phyloP scores from a whole-genome alignment of 1,284 basidiomycete genomes.

The Ustilago tritici region DNA sequence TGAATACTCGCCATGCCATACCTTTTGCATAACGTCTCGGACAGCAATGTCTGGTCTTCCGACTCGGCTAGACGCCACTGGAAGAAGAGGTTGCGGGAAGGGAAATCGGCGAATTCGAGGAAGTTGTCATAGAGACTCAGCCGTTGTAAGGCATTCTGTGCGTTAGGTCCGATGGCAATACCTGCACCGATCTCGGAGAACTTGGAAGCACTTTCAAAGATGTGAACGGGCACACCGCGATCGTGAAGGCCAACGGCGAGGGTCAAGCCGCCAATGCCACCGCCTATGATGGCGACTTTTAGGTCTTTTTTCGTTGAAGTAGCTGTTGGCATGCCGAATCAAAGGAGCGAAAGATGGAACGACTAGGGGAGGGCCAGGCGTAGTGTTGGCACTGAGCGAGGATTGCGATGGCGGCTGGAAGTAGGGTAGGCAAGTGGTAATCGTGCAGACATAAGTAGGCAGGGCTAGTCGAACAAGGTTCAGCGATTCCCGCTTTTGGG shows the following conservation, averaged over 20 bases:
- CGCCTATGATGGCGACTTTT: conserved; percentile 46
- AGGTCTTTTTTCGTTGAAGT: conserved; percentile 38
- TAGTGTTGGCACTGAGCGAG: neutral
- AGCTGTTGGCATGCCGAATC: neutral
- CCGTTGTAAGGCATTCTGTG: conserved; percentile 32
- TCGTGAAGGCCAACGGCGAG: conserved; percentile 42
- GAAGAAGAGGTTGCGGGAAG: conserved; percentile 49
- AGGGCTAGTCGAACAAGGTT: neutral
- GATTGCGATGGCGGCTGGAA: neutral
- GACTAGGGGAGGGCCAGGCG: neutral
- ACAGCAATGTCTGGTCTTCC: conserved; percentile 32
- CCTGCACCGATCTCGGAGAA: conserved; percentile 55
- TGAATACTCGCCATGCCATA: conserved; percentile 51
- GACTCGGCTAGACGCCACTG: conserved; percentile 49
- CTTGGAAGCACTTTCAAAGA: conserved; percentile 48
- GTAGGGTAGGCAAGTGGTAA: neutral
- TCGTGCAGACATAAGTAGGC: neutral
- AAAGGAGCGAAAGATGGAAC: too few relatives aligned
- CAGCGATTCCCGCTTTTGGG: neutral
- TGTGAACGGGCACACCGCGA: conserved; percentile 28
- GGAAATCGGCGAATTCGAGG: conserved; percentile 41
- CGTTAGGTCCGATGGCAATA: conserved; percentile 34
- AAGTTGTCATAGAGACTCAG: conserved; percentile 45
- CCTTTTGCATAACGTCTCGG: conserved; percentile 44
- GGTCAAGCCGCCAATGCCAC: conserved; percentile 55